Conservation (phyloP, 768 basidiomycete species). For the Tephrocybe sp. region DNA sequence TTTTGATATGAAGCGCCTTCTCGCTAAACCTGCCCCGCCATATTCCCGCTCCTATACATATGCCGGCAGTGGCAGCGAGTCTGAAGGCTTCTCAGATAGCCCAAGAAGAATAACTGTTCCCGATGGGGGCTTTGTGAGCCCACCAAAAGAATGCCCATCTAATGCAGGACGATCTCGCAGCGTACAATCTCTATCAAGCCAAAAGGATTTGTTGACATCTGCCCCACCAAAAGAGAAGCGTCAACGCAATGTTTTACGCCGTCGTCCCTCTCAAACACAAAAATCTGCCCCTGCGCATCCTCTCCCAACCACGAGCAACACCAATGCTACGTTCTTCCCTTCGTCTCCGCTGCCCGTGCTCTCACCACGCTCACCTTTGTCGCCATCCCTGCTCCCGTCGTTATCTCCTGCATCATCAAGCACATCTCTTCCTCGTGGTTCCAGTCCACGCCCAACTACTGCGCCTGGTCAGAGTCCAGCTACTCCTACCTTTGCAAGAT, state of each 20-base stretch:
- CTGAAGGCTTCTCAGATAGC: constrained; percentile 9
- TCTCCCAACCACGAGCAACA: not conserved
- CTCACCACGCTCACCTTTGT: constrained; percentile 9
- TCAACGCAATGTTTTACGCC: constrained; percentile 11
- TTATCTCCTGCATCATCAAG: not conserved
- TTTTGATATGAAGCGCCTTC: constrained; percentile 20
- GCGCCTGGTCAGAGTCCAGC: not conserved
- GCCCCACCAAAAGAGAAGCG: constrained; percentile 8
- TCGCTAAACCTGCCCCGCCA: constrained; percentile 21
- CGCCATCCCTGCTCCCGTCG: constrained; percentile 5
- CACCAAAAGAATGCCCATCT: not conserved
- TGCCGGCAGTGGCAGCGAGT: constrained; percentile 18
- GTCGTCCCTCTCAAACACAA: constrained; percentile 7
- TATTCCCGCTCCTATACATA: constrained; percentile 1
- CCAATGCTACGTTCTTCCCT: not conserved
- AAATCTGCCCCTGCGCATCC: not conserved
- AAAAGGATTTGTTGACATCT: not conserved
- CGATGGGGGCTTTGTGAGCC: not conserved
- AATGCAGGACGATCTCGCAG: constrained; percentile 2
- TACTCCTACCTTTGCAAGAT: not conserved
- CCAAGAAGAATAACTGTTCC: not conserved
- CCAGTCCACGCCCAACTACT: not conserved
- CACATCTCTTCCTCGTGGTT: not conserved
- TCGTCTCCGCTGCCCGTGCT: constrained; percentile 9
- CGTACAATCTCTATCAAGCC: not conserved